These are phyloP conservation scores for Closterium sp. DNA, from an alignment of 139 green algal genomes.

Conservation along the genomic window DNA sequence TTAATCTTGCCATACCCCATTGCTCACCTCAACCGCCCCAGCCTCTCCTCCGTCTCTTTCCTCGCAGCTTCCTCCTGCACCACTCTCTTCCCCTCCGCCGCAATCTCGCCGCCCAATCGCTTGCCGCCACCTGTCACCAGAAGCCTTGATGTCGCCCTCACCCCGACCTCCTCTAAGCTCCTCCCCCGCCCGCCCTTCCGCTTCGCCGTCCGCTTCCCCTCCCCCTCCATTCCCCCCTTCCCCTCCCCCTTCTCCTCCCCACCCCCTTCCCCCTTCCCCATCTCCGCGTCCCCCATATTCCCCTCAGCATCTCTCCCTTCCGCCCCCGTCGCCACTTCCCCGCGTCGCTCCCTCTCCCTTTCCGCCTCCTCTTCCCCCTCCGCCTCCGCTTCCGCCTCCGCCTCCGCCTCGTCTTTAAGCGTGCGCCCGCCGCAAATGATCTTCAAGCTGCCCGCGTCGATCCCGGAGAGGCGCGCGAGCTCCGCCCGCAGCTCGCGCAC, in stretches of 20 bases:
- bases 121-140: background rate
- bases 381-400: background rate
- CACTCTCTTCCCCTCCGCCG: background rate
- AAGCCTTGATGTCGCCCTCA: background rate
- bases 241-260: background rate
- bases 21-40: background rate
- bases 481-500: background rate
- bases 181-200: background rate
- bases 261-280: too few relatives aligned
- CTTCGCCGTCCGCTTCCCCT: background rate
- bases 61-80: background rate
- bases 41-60: background rate
- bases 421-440: slow-evolving; percentile 23
- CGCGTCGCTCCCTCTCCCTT: background rate
- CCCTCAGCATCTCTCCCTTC: background rate
- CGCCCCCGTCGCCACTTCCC: background rate
- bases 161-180: background rate
- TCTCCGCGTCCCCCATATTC: too few relatives aligned
- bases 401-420: slow-evolving; percentile 1
- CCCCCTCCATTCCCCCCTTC: background rate
- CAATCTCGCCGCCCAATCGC: background rate
- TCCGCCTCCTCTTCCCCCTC: background rate
- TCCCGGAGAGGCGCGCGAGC: background rate
- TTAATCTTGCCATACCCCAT: too few relatives aligned
- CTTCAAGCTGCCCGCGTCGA: background rate